A percentile compares a stretch with the other conserved stretches of the same genome.
Evolutionary conservation across 2,329 filamentous ascomycete species (phyloP).

Genomic region (Mycosphaerella sp.): DNA sequence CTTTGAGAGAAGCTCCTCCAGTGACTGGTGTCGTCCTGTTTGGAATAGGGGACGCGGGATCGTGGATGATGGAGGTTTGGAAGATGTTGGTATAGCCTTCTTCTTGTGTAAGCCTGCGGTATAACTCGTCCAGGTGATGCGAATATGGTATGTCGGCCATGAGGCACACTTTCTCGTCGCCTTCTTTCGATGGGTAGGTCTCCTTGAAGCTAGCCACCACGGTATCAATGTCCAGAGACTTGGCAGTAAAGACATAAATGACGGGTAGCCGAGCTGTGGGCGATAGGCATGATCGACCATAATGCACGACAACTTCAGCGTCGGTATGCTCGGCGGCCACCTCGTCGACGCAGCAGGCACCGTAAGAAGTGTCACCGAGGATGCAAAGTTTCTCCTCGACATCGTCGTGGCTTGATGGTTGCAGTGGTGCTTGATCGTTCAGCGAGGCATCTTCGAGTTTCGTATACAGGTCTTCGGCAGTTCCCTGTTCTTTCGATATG

Average conservation of each 20-base stretch:
- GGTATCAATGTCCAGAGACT: slow-evolving; percentile 57
- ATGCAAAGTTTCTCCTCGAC: slow-evolving; percentile 62
- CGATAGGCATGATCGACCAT: slow-evolving; percentile 85
- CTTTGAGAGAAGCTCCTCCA: slow-evolving; percentile 48
- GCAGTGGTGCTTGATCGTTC: not conserved
- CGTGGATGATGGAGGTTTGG: slow-evolving; percentile 65
- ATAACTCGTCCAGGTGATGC: slow-evolving; percentile 60
- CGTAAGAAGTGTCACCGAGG: slow-evolving; percentile 92
- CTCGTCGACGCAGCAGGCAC: slow-evolving; percentile 94
- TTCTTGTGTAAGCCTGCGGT: slow-evolving; percentile 43
- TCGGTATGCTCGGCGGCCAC: slow-evolving; percentile 89
- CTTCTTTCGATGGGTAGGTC: slow-evolving; percentile 59
- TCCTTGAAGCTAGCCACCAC: slow-evolving; percentile 57
- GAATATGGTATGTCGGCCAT: slow-evolving; percentile 89
- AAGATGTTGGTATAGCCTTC: slow-evolving; percentile 66
- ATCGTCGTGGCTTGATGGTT: slow-evolving; percentile 20
- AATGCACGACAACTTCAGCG: slow-evolving; percentile 89
- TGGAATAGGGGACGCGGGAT: slow-evolving; percentile 74
- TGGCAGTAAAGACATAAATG: slow-evolving; percentile 81
- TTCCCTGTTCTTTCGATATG: not conserved
- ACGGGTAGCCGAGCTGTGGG: slow-evolving; percentile 83
- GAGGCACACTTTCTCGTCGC: slow-evolving; percentile 61
- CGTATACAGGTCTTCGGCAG: slow-evolving; percentile 9
- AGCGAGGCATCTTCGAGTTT: slow-evolving; percentile 9
- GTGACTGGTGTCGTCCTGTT: slow-evolving; percentile 65